phyloP scores from a whole-genome alignment of 257 asterid species.

The Penstemon newberryi region DNA sequence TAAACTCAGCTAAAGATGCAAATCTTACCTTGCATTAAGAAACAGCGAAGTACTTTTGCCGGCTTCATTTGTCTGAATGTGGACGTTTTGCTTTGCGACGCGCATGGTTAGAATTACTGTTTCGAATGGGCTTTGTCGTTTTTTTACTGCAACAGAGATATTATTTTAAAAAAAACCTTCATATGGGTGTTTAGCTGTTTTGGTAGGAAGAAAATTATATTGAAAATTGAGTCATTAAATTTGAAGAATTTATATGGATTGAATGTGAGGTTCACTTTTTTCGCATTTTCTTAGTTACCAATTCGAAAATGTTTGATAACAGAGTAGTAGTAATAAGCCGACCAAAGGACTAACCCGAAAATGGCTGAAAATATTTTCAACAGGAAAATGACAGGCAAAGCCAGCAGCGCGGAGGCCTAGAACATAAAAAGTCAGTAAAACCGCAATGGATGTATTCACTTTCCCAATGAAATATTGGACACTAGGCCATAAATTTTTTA shows the following conservation, averaged over 20 bases:
- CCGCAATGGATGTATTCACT: constrained; percentile 4
- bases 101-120: constrained; percentile 32
- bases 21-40: constrained; percentile 28
- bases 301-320: no score
- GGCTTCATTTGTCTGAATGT: constrained; percentile 43
- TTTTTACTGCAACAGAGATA: constrained; percentile 38
- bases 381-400: constrained; percentile 45
- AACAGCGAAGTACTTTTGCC: constrained; percentile 14
- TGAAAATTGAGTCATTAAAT: constrained; percentile 1
- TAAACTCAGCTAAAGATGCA: neutral
- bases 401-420: constrained; percentile 56
- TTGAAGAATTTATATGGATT: no score
- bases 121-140: constrained; percentile 33
- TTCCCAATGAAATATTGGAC: neutral
- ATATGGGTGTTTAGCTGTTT: neutral
- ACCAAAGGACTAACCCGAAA: constrained; percentile 41
- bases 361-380: constrained; percentile 40
- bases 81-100: constrained; percentile 56
- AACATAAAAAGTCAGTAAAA: constrained; percentile 22
- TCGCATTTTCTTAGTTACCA: no score
- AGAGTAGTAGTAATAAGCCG: constrained; percentile 16
- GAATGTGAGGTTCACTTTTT: no score
- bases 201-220: constrained; percentile 2
- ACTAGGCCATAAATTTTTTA: constrained; percentile 16
- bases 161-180: neutral